Evolutionary conservation across 352 stramenopile species (phyloP), one percentile per base, ranked within the genome.

Genomic region (Phytophthora capsici): DNA sequence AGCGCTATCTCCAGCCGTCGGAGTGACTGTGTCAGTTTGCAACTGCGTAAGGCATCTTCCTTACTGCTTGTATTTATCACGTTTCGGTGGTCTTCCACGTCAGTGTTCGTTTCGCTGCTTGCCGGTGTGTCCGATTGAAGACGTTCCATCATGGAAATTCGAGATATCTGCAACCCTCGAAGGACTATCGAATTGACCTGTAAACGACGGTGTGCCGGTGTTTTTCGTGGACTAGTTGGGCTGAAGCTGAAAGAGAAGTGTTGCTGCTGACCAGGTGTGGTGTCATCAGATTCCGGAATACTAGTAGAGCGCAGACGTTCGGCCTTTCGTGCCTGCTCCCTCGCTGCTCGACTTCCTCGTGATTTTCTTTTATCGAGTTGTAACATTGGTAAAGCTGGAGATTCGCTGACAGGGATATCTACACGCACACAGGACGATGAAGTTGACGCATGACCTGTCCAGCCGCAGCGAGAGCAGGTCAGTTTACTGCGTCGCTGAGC

Each of bases 381-480:
- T 28, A 38, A 22, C 6, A 41, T 45, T 8, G 17, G 19, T 22
- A 37, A 49, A 40, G 16, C 20, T 46, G 28, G 37, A 17, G 20
- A 30, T 7, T 55, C 32, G 20, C 40, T 46, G 14, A 50, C 19
- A 3, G 25, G 37, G 9, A 64, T 74, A 32, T 69, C 57, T 0
- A 58, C 62, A 0, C 66, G 66, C 7, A 80, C 64, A 49, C 82
- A 88, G 7, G 78, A 60, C 4, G 70, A 62, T 8, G 82, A 86
- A 9, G 78, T 84, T 6, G 77, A 86, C 8, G 71, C 63, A 26
- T 90, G 82, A 0, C 82, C 79, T 7, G 74, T 65, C 70, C 77
- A 82, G 16, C 82, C 82, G 30, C 82, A 90, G 2, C 82, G 75
- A 8, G 79, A 86, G 34, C 79, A 90, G 20, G 66, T 65, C 16